These are phyloP conservation scores for Xylaria multiplex DNA, from an alignment of 2,329 filamentous ascomycete genomes.

Conservation along the genomic window DNA sequence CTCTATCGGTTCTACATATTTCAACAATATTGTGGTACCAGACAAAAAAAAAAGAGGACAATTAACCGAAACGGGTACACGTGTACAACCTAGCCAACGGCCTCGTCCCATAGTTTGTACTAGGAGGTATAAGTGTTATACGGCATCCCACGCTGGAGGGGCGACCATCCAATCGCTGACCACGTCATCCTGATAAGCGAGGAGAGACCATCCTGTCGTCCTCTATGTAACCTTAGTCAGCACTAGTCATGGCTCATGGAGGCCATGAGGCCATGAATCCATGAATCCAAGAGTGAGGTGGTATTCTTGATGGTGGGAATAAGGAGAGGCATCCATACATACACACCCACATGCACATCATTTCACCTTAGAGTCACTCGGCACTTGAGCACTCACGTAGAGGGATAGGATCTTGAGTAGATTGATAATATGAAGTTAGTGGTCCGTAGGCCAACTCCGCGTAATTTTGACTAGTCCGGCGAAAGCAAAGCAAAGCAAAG, in stretches of 20 bases:
- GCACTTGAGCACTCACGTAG: too few relatives aligned
- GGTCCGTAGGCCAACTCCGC: too few relatives aligned
- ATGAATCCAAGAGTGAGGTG: background rate
- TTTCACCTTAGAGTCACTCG: too few relatives aligned
- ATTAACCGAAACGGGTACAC: too few relatives aligned
- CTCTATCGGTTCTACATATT: background rate
- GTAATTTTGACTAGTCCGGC: too few relatives aligned
- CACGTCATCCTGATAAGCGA: constrained; percentile 16
- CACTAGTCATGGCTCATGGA: constrained; percentile 1
- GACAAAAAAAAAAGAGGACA: background rate
- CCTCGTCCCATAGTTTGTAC: too few relatives aligned
- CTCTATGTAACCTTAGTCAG: background rate
- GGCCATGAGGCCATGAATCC: background rate
- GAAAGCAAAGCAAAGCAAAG: too few relatives aligned
- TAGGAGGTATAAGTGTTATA: too few relatives aligned
- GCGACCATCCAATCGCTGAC: background rate
- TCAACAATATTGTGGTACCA: background rate
- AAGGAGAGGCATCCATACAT: background rate
- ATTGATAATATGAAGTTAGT: too few relatives aligned
- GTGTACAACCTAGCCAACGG: too few relatives aligned
- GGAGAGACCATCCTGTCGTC: background rate
- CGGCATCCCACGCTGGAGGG: background rate
- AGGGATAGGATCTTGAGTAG: too few relatives aligned
- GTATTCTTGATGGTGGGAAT: constrained; percentile 9
- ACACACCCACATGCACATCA: too few relatives aligned